Evolutionary conservation across 805 yeast genomes (phyloP).

Genomic region (Lipomyces starkeyi): DNA sequence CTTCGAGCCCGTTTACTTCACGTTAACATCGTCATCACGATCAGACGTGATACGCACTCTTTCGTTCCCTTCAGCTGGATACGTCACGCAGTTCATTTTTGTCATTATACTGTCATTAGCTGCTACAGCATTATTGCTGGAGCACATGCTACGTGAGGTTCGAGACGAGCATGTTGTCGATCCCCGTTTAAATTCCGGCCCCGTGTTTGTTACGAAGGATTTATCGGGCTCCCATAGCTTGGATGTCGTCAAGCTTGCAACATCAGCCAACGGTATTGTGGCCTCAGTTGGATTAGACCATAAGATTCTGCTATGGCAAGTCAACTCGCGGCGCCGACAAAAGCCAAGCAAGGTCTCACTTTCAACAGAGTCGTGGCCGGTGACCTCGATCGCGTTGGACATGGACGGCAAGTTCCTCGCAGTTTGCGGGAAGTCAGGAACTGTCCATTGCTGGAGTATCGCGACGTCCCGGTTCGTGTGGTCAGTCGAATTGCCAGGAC

Average conservation of each 20-base stretch:
- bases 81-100: slow-evolving; percentile 12
- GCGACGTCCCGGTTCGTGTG: slow-evolving; percentile 36
- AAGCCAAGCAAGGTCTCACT: slow-evolving; percentile 38
- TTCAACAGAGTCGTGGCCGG: slow-evolving; percentile 43
- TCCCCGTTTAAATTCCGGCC: slow-evolving; percentile 40
- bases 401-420: slow-evolving; percentile 33
- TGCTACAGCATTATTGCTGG: slow-evolving; percentile 27
- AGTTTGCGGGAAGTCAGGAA: slow-evolving; percentile 24
- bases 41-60: neutral
- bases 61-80: neutral
- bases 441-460: slow-evolving; percentile 33
- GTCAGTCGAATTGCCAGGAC: slow-evolving; percentile 29
- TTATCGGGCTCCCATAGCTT: slow-evolving; percentile 60
- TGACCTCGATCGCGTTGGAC: slow-evolving; percentile 37
- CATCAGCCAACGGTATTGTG: slow-evolving; percentile 65
- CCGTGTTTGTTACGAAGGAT: slow-evolving; percentile 47
- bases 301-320: slow-evolving; percentile 69
- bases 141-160: slow-evolving; percentile 31
- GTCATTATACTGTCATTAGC: slow-evolving; percentile 14
- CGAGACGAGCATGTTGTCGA: slow-evolving; percentile 39
- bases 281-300: slow-evolving; percentile 78
- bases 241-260: slow-evolving; percentile 66
- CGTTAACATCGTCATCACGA: neutral
- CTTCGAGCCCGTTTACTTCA: slow-evolving; percentile 26
- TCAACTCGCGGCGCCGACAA: slow-evolving; percentile 29